A percentile compares a stretch with the other conserved stretches of the same genome.
phyloP scores from a whole-genome alignment of 2,329 filamentous ascomycete species.

The Pseudogymnoascus sp. region DNA sequence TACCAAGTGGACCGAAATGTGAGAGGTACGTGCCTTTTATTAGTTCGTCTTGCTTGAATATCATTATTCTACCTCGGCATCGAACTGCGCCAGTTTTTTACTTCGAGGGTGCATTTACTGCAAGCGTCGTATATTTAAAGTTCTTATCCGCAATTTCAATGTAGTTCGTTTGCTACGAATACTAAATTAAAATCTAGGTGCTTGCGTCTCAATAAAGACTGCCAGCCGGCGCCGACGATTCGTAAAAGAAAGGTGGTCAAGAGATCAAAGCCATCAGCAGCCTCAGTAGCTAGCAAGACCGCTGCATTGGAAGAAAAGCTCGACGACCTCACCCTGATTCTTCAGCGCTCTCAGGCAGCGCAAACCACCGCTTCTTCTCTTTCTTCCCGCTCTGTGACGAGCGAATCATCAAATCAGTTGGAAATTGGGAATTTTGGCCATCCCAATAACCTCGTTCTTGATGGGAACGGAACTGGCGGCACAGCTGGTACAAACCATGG shows the following conservation, averaged over 20 bases:
- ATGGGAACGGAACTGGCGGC: not conserved
- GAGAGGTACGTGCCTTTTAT: slow-evolving; percentile 13
- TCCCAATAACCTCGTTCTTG: not conserved
- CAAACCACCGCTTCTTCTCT: not conserved
- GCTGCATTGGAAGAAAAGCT: slow-evolving; percentile 18
- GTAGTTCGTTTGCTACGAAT: not conserved
- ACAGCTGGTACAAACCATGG: not conserved
- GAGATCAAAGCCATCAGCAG: slow-evolving; percentile 10
- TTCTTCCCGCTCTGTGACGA: not conserved
- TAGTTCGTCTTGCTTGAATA: not conserved
- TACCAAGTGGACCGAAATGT: slow-evolving; percentile 10
- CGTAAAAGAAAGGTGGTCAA: slow-evolving; percentile 13
- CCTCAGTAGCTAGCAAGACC: slow-evolving; percentile 11
- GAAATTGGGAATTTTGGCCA: not conserved
- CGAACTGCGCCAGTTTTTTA: not conserved
- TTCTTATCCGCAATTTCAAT: not conserved
- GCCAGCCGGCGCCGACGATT: slow-evolving; percentile 13
- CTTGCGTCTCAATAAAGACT: slow-evolving; percentile 15
- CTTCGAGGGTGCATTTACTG: not conserved
- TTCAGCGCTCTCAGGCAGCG: slow-evolving; percentile 13
- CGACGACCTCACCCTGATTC: slow-evolving; percentile 16
- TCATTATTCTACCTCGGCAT: not conserved
- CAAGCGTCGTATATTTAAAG: not conserved
- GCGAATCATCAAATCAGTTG: not conserved
- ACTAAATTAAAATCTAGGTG: slow-evolving; percentile 12